phyloP scores from a whole-genome alignment of 2,329 filamentous ascomycete genomes.

The Sporothrix variecibatus region DNA sequence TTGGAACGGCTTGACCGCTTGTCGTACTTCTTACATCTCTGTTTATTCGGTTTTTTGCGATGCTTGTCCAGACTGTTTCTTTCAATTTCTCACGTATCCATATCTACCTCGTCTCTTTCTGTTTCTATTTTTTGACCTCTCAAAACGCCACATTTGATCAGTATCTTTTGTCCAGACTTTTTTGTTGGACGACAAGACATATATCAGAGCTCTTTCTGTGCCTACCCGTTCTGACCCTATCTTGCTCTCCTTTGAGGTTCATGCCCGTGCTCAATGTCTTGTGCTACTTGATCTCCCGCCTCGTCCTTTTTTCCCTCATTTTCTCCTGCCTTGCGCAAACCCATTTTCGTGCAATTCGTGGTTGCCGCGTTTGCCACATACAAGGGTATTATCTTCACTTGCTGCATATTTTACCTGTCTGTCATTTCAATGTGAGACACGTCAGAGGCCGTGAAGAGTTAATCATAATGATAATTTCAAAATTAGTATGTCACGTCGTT shows the following conservation, averaged over 20 bases:
- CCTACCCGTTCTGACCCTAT: background rate
- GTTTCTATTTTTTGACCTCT: background rate
- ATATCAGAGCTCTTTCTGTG: background rate
- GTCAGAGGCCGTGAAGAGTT: background rate
- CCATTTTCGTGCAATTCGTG: background rate
- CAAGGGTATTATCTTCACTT: background rate
- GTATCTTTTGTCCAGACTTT: background rate
- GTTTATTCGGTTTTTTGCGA: background rate
- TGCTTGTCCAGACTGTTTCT: background rate
- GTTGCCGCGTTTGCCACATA: slow-evolving; percentile 11
- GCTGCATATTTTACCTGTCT: background rate
- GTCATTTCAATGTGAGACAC: slow-evolving; percentile 12
- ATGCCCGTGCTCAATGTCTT: background rate
- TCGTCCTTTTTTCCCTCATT: background rate
- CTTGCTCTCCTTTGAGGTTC: background rate
- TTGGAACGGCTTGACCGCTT: background rate
- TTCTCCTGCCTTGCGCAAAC: background rate
- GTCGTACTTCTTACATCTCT: background rate
- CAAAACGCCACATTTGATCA: background rate
- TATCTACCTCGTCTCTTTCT: background rate
- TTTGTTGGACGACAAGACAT: background rate
- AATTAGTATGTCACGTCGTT: background rate
- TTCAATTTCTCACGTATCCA: background rate
- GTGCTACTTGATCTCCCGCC: background rate
- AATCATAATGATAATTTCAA: no score